phyloP scores from a whole-genome alignment of 2,329 filamentous ascomycete genomes.

The Penicillium sp. region DNA sequence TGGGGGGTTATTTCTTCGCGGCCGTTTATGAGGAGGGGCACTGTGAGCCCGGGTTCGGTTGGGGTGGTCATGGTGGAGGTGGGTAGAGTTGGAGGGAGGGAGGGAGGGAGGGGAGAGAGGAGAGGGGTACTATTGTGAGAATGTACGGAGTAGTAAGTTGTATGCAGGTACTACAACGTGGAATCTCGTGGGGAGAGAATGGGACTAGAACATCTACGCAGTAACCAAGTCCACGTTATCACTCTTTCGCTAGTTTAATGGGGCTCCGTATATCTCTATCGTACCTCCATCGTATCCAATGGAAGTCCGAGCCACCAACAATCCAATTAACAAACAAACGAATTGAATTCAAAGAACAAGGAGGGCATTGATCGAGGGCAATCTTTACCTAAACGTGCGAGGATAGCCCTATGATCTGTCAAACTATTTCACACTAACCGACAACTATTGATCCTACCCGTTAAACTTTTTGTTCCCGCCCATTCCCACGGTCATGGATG shows the following conservation, averaged over 20 bases:
- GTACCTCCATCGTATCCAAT: background rate
- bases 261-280: background rate
- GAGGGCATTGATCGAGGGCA: background rate
- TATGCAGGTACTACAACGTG: background rate
- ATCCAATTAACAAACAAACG: too few relatives aligned
- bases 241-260: background rate
- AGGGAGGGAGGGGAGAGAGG: too few relatives aligned
- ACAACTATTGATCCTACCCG: background rate
- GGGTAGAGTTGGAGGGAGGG: background rate
- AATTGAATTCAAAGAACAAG: background rate
- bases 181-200: background rate
- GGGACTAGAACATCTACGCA: too few relatives aligned
- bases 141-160: background rate
- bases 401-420: background rate
- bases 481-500: background rate
- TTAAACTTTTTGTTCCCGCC: background rate
- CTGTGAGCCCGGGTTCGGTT: slow-evolving; percentile 13
- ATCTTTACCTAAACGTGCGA: background rate
- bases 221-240: too few relatives aligned
- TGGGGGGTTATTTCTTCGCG: slow-evolving; percentile 30
- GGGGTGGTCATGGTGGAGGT: slow-evolving; percentile 7
- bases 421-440: background rate
- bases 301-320: background rate
- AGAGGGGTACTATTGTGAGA: background rate
- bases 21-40: slow-evolving; percentile 41